Evolutionary conservation across 805 yeast species (phyloP), one percentile per base, ranked within the genome.

Genomic region (Wickerhamiella alocasiicola): DNA sequence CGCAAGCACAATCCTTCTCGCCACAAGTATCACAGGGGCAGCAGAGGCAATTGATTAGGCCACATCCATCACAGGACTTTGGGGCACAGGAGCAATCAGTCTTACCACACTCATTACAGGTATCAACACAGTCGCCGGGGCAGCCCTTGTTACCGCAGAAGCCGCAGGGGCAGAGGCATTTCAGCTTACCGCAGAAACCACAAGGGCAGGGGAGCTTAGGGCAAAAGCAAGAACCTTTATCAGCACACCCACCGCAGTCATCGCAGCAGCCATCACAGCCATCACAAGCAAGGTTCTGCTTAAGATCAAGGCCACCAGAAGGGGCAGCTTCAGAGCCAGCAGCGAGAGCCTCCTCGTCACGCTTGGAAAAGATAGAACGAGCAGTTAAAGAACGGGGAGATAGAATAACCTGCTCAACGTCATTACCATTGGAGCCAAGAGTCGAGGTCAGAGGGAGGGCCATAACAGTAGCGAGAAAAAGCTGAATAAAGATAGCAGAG

Each of bases 381-480:
- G 37, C 23, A 12, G 28, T 23, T 3, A 34, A 23, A 3, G 28
- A 6, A 11, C 12, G 12, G 11, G 23, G 39, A 16, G 20, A 28
- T 20, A 36, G 26, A 20, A 32, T 26, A 11, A 23, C 26, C 26
- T 23, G 26, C n/a, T n/a, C n/a, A n/a, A n/a, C n/a, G 26, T 11
- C 11, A 23, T 23, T 11, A 6, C 36, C 36, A 32, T 7, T 32
- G 32, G 31, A 26, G n/a, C n/a, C n/a, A 15, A 36, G 19, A 9
- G 39, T 26, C 6, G 26, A 18, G 18, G 27, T 29, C 5, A 38
- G n/a, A 24, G 42, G 42, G 9, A 38, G 17, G 6, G 42, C 42
- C 42, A 38, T 38, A n/a, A 26, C 42, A 31, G 36, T 26, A 18
- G 42, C 42, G 13, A 38, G 42, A 25, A 38, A 17, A n/a, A 31